Base-by-base conservation (phyloP, 2,329 filamentous ascomycete species). In the Orbilia blumenaviensis region DNA sequence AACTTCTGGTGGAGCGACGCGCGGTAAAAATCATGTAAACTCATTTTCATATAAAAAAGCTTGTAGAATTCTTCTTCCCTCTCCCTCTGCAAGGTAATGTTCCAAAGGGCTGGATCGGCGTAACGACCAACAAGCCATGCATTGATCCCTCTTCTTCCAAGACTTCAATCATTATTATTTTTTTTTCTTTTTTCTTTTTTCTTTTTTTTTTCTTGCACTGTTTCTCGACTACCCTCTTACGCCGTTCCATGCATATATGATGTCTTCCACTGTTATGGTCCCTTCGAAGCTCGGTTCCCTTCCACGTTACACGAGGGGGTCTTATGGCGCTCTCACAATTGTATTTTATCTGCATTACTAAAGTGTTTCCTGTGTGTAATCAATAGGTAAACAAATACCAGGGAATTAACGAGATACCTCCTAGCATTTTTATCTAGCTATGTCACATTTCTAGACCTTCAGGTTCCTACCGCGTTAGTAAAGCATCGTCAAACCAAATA, bases 321-420 rank as follows among this genome's bases (percentile, higher is more conserved):
- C 8, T 21, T 27, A 16, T 54, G 29, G 34, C n/a, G 27, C n/a
- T 34, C 34, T 34, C 14, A 54, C 34, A 54, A 54, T 34, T 54
- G 48, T 54, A 54, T 34, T 54, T 54, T 54, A 54, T 54, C 12
- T 12, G 48, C 27, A 54, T 34, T 34, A 54, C n/a, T 54, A 21
- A 16, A 34, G 7, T 34, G 10, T 27, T 34, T 12, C 48, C 6
- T 34, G 14, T 25, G n/a, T 34, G 48, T n/a, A n/a, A n/a, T n/a
- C n/a, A 27, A 54, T 34, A 48, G 9, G 1, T 48, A 27, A 48
- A 48, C 16, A 14, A 34, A 34, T 34, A 34, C 2, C n/a, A n/a
- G n/a, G n/a, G n/a, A n/a, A n/a, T n/a, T n/a, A n/a, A n/a, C n/a
- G n/a, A n/a, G n/a, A n/a, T n/a, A n/a, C n/a, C n/a, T n/a, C n/a